Conservation (phyloP, 371 early-diverging fungal genomes). For the Lichtheimia hyalospora region DNA sequence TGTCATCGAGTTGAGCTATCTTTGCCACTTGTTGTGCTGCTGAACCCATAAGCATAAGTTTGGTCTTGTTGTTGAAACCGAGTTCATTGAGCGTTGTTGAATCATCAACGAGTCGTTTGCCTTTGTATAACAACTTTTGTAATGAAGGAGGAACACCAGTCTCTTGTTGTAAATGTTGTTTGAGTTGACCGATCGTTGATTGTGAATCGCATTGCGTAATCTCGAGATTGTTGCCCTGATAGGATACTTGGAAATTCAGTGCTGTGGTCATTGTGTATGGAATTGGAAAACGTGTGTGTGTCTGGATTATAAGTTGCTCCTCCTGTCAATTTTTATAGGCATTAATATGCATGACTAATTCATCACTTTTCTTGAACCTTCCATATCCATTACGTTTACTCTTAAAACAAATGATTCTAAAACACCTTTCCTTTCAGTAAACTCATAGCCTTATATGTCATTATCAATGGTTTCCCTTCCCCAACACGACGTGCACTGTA, state of each 20-base stretch:
- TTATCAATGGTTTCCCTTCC: too few species aligned
- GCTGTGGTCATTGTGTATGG: conserved; percentile 9
- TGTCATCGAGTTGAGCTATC: conserved; percentile 37
- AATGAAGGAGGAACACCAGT: conserved; percentile 35
- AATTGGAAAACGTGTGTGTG: background rate
- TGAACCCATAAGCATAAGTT: conserved; percentile 60
- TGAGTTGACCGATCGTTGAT: conserved; percentile 35
- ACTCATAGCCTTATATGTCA: too few species aligned
- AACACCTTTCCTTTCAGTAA: too few species aligned
- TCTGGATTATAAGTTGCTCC: too few species aligned
- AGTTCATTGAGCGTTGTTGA: conserved; percentile 12
- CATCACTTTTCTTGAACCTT: too few species aligned
- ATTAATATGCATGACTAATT: too few species aligned
- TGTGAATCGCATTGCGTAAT: conserved; percentile 20
- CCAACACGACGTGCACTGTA: too few species aligned
- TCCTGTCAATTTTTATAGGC: too few species aligned
- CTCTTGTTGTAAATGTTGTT: conserved; percentile 32
- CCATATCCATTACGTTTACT: too few species aligned
- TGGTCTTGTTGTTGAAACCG: conserved; percentile 24
- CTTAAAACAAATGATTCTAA: too few species aligned
- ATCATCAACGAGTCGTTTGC: conserved; percentile 39
- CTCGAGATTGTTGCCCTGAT: conserved; percentile 33
- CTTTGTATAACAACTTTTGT: conserved; percentile 57
- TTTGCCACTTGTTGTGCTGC: conserved; percentile 44
- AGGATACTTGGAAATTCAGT: conserved; percentile 40